Conservation (phyloP, 305 asterid genomes). For the Fraxinus xanthoxyloides region DNA sequence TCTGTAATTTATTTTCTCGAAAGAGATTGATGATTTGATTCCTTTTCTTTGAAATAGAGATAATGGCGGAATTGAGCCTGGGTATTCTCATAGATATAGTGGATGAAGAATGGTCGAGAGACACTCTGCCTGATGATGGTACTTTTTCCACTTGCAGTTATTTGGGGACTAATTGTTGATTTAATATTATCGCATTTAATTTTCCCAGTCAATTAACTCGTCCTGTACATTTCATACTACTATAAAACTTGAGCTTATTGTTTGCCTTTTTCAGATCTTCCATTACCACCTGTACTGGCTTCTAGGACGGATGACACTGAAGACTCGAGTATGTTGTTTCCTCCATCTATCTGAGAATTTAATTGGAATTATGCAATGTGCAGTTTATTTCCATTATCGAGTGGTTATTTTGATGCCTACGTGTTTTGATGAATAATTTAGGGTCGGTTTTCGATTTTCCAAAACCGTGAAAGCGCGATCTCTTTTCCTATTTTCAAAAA, state of each 20-base stretch:
- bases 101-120: slow-evolving; percentile 93
- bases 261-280: slow-evolving; percentile 49
- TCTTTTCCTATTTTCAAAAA: no score
- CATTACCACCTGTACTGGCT: slow-evolving; percentile 59
- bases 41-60: background rate
- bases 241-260: background rate
- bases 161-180: background rate
- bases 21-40: slow-evolving; percentile 16
- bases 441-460: no score
- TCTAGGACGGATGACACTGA: slow-evolving; percentile 73
- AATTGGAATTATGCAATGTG: background rate
- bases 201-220: background rate
- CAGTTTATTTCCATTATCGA: background rate
- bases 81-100: slow-evolving; percentile 73
- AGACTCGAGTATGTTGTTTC: slow-evolving; percentile 57
- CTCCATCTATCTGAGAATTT: background rate
- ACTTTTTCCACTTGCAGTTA: slow-evolving; percentile 4
- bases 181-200: background rate
- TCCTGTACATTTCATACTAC: background rate
- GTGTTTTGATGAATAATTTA: background rate
- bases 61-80: slow-evolving; percentile 74
- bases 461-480: no score
- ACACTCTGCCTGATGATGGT: slow-evolving; percentile 81
- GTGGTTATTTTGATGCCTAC: background rate
- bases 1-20: background rate